A percentile compares a stretch with the other conserved stretches of the same genome.
Evolutionary conservation across 225 moss, liverwort and hornwort genomes (phyloP).

Genomic region (Anthoceros angustus): DNA sequence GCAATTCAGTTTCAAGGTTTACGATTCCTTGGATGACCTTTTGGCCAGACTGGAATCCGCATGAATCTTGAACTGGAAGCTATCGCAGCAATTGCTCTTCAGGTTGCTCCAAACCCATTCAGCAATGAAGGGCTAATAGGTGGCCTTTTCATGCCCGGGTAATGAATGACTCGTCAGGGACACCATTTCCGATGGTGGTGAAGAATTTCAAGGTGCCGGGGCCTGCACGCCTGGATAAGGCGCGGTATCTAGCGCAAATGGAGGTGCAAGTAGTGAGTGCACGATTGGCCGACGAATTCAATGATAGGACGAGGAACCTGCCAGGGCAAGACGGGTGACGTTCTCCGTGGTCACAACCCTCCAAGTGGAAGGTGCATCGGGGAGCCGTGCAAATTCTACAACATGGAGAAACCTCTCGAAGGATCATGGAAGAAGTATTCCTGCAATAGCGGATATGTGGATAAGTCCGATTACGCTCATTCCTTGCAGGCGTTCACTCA

Average conservation of each 20-base stretch:
- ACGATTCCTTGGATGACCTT: conserved; percentile 60
- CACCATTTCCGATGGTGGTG: conserved; percentile 12
- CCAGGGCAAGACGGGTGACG: not conserved
- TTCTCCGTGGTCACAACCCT: not conserved
- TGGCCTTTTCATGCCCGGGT: conserved; percentile 59
- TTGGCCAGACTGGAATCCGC: conserved; percentile 44
- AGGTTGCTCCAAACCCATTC: conserved; percentile 77
- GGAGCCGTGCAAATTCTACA: not conserved
- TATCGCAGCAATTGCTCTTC: conserved; percentile 48
- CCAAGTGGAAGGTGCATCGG: not conserved
- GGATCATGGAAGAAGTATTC: not conserved
- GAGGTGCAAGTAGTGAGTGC: not conserved
- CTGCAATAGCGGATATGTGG: not conserved
- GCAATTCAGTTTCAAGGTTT: conserved; percentile 48
- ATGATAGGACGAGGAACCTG: not conserved
- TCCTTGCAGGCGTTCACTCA: not conserved
- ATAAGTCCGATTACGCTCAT: not conserved
- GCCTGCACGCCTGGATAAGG: conserved; percentile 37
- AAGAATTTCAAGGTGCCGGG: conserved; percentile 16
- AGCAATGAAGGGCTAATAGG: conserved; percentile 69
- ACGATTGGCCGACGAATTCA: not conserved
- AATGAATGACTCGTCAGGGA: conserved; percentile 45
- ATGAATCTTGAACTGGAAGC: conserved; percentile 67
- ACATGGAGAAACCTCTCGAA: not conserved
- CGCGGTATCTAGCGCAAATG: not conserved